Percentiles rank a stretch among this genome's conserved stretches.
phyloP scores from a whole-genome alignment of 2,329 filamentous ascomycete species.

The Cryphonectria naterciae region DNA sequence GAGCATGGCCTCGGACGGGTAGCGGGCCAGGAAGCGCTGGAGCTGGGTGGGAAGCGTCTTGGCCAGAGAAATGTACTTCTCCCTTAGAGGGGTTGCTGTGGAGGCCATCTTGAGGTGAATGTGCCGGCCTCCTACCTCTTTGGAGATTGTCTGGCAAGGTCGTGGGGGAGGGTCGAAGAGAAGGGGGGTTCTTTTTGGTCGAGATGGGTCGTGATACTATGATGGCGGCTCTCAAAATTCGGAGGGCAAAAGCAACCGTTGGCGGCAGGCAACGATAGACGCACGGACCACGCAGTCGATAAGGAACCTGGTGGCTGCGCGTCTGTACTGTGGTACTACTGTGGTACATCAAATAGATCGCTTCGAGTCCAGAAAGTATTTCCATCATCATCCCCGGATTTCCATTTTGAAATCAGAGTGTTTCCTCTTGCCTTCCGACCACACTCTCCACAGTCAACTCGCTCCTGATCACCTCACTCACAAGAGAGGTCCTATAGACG shows the following conservation, averaged over 20 bases:
- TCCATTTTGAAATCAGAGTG: not conserved
- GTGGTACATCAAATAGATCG: not conserved
- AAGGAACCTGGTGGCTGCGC: not conserved
- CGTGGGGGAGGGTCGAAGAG: conserved; percentile 12
- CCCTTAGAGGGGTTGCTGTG: conserved; percentile 32
- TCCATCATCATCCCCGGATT: not conserved
- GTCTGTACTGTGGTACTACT: not conserved
- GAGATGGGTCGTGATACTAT: not conserved
- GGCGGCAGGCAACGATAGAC: conserved; percentile 24
- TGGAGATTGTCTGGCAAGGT: conserved; percentile 27
- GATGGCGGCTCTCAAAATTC: conserved; percentile 25
- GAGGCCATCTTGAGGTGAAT: conserved; percentile 29
- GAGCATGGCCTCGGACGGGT: conserved; percentile 72
- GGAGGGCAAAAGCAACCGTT: not conserved
- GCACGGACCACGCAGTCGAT: not conserved
- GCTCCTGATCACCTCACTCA: not conserved
- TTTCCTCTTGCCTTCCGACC: not conserved
- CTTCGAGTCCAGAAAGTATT: not conserved
- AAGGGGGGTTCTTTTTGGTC: not conserved
- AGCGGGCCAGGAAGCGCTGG: conserved; percentile 85
- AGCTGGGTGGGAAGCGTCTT: conserved; percentile 77
- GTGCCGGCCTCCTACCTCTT: conserved; percentile 28
- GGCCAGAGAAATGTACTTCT: conserved; percentile 61
- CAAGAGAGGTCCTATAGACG: not conserved
- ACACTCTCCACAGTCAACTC: not conserved